Evolutionary conservation across 2,329 filamentous ascomycete genomes (phyloP), one percentile per base, ranked within the genome.

Genomic region (Fusarium chlamydosporum): DNA sequence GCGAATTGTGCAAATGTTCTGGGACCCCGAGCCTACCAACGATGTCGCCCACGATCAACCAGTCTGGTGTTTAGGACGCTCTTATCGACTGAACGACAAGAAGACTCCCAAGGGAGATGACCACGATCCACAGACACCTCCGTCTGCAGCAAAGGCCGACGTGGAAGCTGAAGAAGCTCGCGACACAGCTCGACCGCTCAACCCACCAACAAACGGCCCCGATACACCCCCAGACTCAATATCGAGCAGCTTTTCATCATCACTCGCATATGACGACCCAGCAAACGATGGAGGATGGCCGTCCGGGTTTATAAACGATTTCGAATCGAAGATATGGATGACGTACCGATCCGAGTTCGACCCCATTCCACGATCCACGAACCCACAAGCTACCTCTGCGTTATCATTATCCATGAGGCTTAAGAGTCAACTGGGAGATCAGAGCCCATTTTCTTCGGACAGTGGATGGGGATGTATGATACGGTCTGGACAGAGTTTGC

Each of bases 401-500:
- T 88, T 98, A 82, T 96, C 93, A 5, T 88, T 98, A 60, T 84
- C 92, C 3, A 95, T 97, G 79, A 90, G 94, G 51, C 83, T 98
- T 71, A 92, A 94, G 75, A 94, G 85, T 55, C 91, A 93, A 75
- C 82, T 98, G 7, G 86, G 88, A 12, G 93, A 97, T 48, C 88
- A 92, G 59, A 85, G 85, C 27, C 94, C 92, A 6, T 99, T 98
- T 79, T 92, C 93, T 12, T 95, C 93, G 3, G 96, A 99, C 78
- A 94, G 93, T 11, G 96, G 96, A 52, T 99, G 96, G 94, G 96
- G 96, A 0, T 99, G 96, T 76, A 99, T 99, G 96, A 98, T 99
- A 73, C 86, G 96, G 62, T 97, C 95, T 7, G 96, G 96, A 5
- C 96, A 99, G 82, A 95, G 93, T 75, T 84, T 99, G 27, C 83